Conservation (phyloP, 768 basidiomycete genomes). For the Termitomyces sp. region DNA sequence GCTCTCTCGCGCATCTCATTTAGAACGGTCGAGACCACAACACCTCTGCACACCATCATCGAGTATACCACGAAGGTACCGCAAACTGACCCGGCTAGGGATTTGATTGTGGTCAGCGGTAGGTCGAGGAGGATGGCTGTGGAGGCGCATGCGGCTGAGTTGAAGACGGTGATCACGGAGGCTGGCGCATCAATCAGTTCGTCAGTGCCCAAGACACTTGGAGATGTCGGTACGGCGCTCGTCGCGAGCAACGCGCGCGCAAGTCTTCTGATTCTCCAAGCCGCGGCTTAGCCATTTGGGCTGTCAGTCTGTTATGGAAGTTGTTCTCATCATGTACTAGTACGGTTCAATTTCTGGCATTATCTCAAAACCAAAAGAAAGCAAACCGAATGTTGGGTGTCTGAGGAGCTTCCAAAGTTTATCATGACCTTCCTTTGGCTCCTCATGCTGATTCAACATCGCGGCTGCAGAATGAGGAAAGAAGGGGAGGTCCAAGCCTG, state of each 20-base stretch:
- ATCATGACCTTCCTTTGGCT: not conserved
- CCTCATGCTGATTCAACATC: not conserved
- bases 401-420: not conserved
- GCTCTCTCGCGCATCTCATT: constrained; percentile 58
- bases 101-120: constrained; percentile 63
- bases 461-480: not conserved
- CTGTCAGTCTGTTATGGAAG: not conserved
- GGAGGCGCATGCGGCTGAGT: constrained; percentile 55
- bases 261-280: constrained; percentile 53
- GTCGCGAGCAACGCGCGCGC: constrained; percentile 25
- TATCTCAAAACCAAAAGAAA: not conserved
- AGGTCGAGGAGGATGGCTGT: constrained; percentile 68
- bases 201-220: constrained; percentile 66
- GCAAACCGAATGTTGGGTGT: too few relatives aligned
- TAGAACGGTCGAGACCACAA: constrained; percentile 37
- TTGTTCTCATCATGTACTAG: not conserved
- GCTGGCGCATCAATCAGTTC: constrained; percentile 38
- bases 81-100: constrained; percentile 25
- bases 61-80: constrained; percentile 30
- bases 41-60: constrained; percentile 53
- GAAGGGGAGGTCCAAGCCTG: not conserved
- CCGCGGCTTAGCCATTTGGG: not conserved
- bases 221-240: constrained; percentile 59
- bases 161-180: constrained; percentile 42
- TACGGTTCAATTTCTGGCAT: not conserved